phyloP scores from a whole-genome alignment of 345 rosid species.

The Brassica carinata region DNA sequence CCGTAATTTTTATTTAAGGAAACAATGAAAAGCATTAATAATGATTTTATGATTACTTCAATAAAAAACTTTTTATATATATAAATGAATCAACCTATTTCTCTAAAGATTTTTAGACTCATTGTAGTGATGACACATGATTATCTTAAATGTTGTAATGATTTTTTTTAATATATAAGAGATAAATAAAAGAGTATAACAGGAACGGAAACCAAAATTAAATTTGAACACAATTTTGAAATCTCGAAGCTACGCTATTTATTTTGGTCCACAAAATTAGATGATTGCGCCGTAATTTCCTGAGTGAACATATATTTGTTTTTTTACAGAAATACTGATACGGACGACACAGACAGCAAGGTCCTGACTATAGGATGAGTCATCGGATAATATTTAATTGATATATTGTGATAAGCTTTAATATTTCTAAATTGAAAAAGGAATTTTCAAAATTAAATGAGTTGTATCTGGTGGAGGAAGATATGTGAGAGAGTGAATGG shows the following conservation, averaged over 20 bases:
- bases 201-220: conserved; percentile 11
- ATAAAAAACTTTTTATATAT: too few relatives aligned
- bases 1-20: too few relatives aligned
- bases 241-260: conserved; percentile 12
- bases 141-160: too few relatives aligned
- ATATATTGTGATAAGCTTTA: background rate
- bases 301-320: background rate
- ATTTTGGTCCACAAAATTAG: conserved; percentile 30
- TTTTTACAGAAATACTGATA: background rate
- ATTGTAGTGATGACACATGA: too few relatives aligned
- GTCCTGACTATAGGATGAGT: conserved; percentile 32
- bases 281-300: conserved; percentile 34
- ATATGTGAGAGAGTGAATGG: conserved; percentile 39
- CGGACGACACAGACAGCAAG: conserved; percentile 39
- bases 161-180: too few relatives aligned
- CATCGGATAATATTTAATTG: conserved; percentile 36
- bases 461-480: conserved; percentile 23
- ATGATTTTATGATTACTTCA: too few relatives aligned
- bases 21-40: too few relatives aligned
- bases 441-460: background rate
- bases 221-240: background rate
- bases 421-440: background rate
- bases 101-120: too few relatives aligned
- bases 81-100: too few relatives aligned
- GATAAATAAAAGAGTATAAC: background rate